A percentile compares a stretch with the other conserved stretches of the same genome.
phyloP scores from a whole-genome alignment of 805 yeast genomes.

The Kodamaea hsintzibuensis region DNA sequence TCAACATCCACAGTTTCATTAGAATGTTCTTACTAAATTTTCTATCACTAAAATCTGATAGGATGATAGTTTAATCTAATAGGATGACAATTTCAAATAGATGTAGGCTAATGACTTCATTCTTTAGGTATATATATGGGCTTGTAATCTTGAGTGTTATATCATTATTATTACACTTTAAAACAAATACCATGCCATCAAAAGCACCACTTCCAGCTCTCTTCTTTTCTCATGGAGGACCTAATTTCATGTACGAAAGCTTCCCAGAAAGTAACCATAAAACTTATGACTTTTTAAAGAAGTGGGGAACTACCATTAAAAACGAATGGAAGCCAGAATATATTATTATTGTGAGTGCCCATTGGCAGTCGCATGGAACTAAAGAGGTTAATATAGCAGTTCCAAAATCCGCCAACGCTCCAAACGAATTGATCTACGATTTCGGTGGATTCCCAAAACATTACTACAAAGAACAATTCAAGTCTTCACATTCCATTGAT shows the following conservation, averaged over 20 bases:
- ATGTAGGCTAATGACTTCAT: not conserved
- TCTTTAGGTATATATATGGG: not conserved
- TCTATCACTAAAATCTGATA: not conserved
- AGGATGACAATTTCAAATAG: not conserved
- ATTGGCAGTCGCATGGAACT: slow-evolving; percentile 59
- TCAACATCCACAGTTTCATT: not conserved
- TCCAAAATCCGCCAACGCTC: slow-evolving; percentile 27
- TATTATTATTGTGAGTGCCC: slow-evolving; percentile 70
- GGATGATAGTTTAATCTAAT: not conserved
- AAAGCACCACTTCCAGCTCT: slow-evolving; percentile 52
- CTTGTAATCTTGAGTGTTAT: not conserved
- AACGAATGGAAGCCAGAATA: slow-evolving; percentile 59
- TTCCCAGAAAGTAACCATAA: slow-evolving; percentile 50
- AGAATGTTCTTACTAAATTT: not conserved
- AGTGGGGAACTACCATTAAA: slow-evolving; percentile 54
- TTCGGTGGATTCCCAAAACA: slow-evolving; percentile 70
- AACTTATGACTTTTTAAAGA: slow-evolving; percentile 54
- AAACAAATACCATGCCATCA: not conserved
- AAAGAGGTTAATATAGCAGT: slow-evolving; percentile 50
- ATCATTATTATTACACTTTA: not conserved
- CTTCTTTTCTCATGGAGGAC: slow-evolving; percentile 84
- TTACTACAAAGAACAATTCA: slow-evolving; percentile 65
- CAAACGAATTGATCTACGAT: slow-evolving; percentile 65
- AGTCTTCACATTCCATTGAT: slow-evolving; percentile 42
- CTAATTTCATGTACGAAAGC: slow-evolving; percentile 65